Conservation (phyloP, 805 yeast genomes). For the Jamesozyma jinghongensis region DNA sequence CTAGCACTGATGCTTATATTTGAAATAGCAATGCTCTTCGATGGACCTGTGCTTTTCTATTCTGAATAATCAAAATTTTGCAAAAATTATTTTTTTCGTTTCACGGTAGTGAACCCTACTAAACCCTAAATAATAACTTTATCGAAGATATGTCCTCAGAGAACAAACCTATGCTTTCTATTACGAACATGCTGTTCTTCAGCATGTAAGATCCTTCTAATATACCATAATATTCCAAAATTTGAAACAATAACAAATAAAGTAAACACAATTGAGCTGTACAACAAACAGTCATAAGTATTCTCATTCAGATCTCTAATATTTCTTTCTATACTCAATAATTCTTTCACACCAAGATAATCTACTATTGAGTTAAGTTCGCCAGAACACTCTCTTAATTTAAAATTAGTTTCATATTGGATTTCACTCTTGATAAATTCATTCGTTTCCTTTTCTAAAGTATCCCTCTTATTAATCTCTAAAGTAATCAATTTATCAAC, state of each 20-base stretch:
- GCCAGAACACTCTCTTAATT: not conserved
- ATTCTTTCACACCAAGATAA: not conserved
- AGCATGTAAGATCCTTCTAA: not conserved
- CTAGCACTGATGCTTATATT: too few species aligned
- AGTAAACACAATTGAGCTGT: constrained; percentile 6
- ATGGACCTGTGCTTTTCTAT: too few species aligned
- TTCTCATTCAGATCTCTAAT: constrained; percentile 7
- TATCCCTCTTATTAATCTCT: constrained; percentile 9
- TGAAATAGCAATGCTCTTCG: not conserved
- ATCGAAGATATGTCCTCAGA: too few species aligned
- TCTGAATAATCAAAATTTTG: too few species aligned
- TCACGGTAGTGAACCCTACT: too few species aligned
- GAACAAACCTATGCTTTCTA: not conserved
- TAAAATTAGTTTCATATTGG: not conserved
- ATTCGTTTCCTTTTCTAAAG: not conserved
- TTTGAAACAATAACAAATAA: constrained; percentile 3
- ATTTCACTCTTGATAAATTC: not conserved
- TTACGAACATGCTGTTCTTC: not conserved
- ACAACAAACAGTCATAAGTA: constrained; percentile 9
- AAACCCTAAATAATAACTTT: too few species aligned
- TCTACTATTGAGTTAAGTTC: not conserved
- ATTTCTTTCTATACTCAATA: not conserved
- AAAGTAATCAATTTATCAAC: constrained; percentile 15
- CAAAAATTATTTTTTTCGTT: too few species aligned
- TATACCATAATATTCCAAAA: not conserved